phyloP scores from a whole-genome alignment of 1,284 basidiomycete genomes.

The Golubevia pallescens region DNA sequence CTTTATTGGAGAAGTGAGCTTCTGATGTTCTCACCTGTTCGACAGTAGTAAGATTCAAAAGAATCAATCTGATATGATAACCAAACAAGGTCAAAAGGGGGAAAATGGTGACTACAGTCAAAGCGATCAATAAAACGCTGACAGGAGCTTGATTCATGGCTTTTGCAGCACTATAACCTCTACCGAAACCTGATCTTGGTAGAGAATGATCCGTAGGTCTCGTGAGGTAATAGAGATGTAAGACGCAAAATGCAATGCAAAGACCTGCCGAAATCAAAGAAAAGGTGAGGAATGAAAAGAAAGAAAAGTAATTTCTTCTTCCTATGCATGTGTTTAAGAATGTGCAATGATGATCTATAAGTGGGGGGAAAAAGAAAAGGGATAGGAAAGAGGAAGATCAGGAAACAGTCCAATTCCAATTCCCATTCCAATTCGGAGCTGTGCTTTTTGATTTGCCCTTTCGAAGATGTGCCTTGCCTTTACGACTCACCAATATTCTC shows the following conservation, averaged over 20 bases:
- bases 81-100: constrained; percentile 36
- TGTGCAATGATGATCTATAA: constrained; percentile 59
- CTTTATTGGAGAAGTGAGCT: constrained; percentile 36
- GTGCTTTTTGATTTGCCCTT: not conserved
- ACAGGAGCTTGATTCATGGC: constrained; percentile 38
- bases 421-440: not conserved
- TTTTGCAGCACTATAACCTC: constrained; percentile 19
- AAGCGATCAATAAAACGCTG: constrained; percentile 43
- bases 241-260: constrained; percentile 23
- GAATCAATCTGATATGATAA: constrained; percentile 49
- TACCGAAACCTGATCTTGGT: constrained; percentile 20
- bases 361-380: not conserved
- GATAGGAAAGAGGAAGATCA: not conserved
- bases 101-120: constrained; percentile 20
- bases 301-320: constrained; percentile 57
- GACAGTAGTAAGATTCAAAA: constrained; percentile 51
- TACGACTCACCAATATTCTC: constrained; percentile 34
- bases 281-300: constrained; percentile 47
- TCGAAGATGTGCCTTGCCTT: not conserved
- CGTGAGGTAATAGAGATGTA: constrained; percentile 29
- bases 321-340: constrained; percentile 64
- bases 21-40: constrained; percentile 39
- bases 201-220: constrained; percentile 13
- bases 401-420: not conserved
- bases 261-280: constrained; percentile 20